Conservation (phyloP, 148 eudicot genomes). For the Vaccinium darrowii region DNA sequence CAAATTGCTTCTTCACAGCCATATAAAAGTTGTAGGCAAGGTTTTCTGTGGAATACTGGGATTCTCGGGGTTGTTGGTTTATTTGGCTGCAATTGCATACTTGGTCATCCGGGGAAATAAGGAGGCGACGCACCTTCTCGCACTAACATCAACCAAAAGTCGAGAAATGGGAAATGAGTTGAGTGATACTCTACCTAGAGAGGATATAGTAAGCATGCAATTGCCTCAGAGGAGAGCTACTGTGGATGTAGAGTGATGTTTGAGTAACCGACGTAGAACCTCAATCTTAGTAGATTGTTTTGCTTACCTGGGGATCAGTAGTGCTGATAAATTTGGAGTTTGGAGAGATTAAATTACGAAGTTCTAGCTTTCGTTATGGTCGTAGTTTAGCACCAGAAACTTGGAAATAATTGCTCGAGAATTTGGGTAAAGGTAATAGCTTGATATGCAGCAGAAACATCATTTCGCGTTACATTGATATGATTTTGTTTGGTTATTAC, state of each 20-base stretch:
- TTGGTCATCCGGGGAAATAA: constrained; percentile 66
- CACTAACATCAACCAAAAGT: constrained; percentile 48
- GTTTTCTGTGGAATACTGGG: constrained; percentile 70
- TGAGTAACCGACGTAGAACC: constrained; percentile 2
- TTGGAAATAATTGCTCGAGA: neutral
- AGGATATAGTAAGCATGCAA: constrained; percentile 85
- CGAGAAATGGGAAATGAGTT: constrained; percentile 26
- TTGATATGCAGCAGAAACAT: neutral
- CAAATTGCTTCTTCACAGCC: constrained; percentile 61
- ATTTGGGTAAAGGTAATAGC: neutral
- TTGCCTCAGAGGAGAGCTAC: constrained; percentile 58
- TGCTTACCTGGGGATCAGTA: neutral
- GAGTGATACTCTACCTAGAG: constrained; percentile 50
- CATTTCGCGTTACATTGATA: neutral
- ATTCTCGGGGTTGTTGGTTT: constrained; percentile 58
- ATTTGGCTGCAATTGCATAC: constrained; percentile 73
- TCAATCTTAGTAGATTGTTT: neutral
- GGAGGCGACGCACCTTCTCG: constrained; percentile 56
- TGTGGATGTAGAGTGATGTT: constrained; percentile 25
- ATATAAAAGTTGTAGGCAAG: constrained; percentile 41
- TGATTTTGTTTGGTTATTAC: neutral
- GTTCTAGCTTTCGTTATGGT: neutral
- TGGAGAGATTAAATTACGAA: neutral
- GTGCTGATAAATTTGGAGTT: neutral
- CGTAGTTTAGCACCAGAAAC: neutral